Conservation (phyloP, 768 basidiomycete species). For the Lactarius deliciosus region DNA sequence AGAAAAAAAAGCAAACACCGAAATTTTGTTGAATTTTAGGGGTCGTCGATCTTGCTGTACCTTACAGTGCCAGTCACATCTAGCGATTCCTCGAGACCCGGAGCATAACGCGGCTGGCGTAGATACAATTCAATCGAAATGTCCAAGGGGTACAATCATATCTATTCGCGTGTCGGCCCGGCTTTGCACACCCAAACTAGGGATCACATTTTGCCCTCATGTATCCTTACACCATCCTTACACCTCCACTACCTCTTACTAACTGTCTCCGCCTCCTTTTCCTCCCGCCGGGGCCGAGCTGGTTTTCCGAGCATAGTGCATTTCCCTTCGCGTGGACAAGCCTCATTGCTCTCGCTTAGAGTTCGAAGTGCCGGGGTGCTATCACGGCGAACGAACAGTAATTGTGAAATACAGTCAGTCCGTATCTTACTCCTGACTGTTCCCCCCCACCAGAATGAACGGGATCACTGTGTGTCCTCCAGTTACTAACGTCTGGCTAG, state of each 20-base stretch:
- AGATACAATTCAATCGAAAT: background rate
- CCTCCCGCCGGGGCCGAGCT: background rate
- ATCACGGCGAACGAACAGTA: background rate
- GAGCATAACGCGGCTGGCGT: background rate
- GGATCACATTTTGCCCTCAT: background rate
- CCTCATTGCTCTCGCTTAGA: background rate
- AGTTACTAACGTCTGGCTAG: background rate
- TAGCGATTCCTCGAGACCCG: too few relatives aligned
- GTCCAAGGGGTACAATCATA: background rate
- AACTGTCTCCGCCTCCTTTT: background rate
- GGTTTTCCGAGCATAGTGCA: background rate
- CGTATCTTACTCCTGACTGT: background rate
- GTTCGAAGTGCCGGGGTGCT: background rate
- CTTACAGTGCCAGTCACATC: background rate
- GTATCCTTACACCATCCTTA: background rate
- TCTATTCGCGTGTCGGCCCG: slow-evolving; percentile 5
- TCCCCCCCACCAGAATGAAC: background rate
- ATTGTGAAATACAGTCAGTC: background rate
- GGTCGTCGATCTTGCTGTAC: background rate
- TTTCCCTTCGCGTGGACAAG: background rate
- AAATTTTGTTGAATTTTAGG: background rate
- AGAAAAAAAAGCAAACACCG: background rate
- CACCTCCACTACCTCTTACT: background rate
- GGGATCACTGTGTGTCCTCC: background rate
- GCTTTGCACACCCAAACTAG: background rate